These are phyloP conservation scores for Lipomyces mesembrius DNA, from an alignment of 805 yeast genomes.

Conservation along the genomic window DNA sequence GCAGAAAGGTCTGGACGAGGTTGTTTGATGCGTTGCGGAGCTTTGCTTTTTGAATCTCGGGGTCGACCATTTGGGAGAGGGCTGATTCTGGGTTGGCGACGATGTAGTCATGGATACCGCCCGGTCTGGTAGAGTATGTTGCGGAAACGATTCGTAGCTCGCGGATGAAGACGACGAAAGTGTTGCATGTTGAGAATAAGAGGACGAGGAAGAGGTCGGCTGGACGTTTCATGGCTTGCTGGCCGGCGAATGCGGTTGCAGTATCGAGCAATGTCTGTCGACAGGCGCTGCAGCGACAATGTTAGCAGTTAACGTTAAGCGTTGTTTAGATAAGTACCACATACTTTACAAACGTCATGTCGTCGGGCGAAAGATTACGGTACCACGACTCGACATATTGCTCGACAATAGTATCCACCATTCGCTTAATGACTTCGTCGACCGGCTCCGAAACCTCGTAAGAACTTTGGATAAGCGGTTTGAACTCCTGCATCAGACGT, in stretches of 20 bases:
- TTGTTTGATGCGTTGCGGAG: slow-evolving; percentile 37
- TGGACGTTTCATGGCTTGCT: slow-evolving; percentile 32
- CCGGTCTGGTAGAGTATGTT: slow-evolving; percentile 23
- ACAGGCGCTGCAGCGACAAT: slow-evolving; percentile 21
- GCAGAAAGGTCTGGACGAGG: slow-evolving; percentile 36
- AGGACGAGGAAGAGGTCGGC: slow-evolving; percentile 35
- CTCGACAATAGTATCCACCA: slow-evolving; percentile 27
- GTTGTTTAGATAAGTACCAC: not conserved
- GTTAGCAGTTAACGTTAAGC: too few species aligned
- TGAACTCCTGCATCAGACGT: slow-evolving; percentile 9
- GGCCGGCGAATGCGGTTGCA: slow-evolving; percentile 30
- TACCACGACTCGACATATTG: slow-evolving; percentile 33
- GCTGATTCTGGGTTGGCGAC: slow-evolving; percentile 39
- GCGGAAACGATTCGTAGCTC: slow-evolving; percentile 34
- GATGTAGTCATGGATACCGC: slow-evolving; percentile 36
- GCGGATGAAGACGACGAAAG: slow-evolving; percentile 37
- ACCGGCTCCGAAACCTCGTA: slow-evolving; percentile 23
- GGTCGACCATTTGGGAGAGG: slow-evolving; percentile 39
- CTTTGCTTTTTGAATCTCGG: slow-evolving; percentile 32
- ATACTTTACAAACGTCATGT: slow-evolving; percentile 25
- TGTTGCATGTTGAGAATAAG: slow-evolving; percentile 36
- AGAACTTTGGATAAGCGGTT: slow-evolving; percentile 26
- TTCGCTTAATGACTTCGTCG: slow-evolving; percentile 25
- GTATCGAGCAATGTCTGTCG: slow-evolving; percentile 48
- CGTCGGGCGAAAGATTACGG: slow-evolving; percentile 19